Percentiles rank a stretch among this genome's conserved stretches.
These are phyloP conservation scores for Crithidia expoeki DNA, from an alignment of 208 protist genomes.

Conservation along the genomic window DNA sequence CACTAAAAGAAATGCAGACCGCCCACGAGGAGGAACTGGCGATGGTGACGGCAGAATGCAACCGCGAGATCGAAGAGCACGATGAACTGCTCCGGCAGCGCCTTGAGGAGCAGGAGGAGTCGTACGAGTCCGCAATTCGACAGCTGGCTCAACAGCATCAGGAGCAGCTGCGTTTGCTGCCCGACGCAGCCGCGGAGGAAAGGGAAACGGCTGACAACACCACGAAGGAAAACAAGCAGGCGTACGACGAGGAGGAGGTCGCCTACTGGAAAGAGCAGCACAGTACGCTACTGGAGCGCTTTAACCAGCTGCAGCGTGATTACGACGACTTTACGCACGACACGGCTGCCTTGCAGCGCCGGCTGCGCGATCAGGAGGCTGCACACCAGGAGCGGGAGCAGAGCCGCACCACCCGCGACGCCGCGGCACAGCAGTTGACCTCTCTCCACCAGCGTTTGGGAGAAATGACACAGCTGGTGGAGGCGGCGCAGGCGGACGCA, in stretches of 20 bases:
- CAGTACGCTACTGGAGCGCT: conserved; percentile 41
- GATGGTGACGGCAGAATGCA: conserved; percentile 8
- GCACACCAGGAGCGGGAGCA: conserved; percentile 26
- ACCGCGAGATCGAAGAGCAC: conserved; percentile 14
- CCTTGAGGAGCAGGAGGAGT: conserved; percentile 23
- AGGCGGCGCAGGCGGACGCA: conserved; percentile 40
- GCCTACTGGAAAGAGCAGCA: conserved; percentile 41
- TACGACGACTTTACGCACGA: conserved; percentile 42
- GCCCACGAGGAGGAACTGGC: conserved; percentile 19
- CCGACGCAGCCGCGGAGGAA: neutral
- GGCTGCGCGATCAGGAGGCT: conserved; percentile 26
- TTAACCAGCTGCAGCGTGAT: conserved; percentile 54
- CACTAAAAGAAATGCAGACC: conserved; percentile 4
- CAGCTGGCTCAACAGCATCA: conserved; percentile 38
- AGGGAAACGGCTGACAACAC: neutral
- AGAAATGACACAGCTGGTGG: conserved; percentile 34
- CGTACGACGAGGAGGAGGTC: neutral
- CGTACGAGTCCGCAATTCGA: conserved; percentile 16
- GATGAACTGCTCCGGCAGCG: conserved; percentile 26
- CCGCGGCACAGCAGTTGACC: conserved; percentile 32
- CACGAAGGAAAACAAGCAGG: neutral
- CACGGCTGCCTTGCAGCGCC: conserved; percentile 31
- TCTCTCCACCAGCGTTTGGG: conserved; percentile 29
- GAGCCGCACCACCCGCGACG: conserved; percentile 26
- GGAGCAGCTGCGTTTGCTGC: conserved; percentile 15